Conservation (phyloP, 2,329 filamentous ascomycete genomes). For the Magnaporthiopsis poae region DNA sequence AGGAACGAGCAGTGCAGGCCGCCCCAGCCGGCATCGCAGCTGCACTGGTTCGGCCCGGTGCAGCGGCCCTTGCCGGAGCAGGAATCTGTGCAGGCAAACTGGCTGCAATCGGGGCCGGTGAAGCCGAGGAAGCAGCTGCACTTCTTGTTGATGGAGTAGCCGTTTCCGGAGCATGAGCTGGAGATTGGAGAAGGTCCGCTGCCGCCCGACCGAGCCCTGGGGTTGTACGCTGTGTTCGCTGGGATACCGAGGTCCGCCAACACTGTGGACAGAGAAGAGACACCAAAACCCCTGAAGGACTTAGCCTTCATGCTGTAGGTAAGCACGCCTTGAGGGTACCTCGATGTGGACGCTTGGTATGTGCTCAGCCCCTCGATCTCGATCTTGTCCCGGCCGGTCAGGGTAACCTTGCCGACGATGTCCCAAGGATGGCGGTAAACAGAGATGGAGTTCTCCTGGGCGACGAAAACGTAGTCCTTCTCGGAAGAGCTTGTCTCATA, state of each 20-base stretch:
- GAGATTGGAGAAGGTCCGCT: constrained; percentile 19
- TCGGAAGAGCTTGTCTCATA: constrained; percentile 24
- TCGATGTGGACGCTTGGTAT: constrained; percentile 26
- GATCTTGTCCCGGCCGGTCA: constrained; percentile 31
- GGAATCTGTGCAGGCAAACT: constrained; percentile 28
- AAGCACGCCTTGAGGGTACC: constrained; percentile 29
- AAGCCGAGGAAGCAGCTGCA: constrained; percentile 37
- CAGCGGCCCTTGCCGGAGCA: constrained; percentile 34
- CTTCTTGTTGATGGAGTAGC: constrained; percentile 24
- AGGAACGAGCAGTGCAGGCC: constrained; percentile 36
- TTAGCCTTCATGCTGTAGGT: constrained; percentile 32
- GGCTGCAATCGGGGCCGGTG: constrained; percentile 24
- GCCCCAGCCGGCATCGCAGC: constrained; percentile 32
- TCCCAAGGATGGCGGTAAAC: constrained; percentile 29
- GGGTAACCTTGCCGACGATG: constrained; percentile 25
- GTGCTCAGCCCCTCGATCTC: constrained; percentile 32
- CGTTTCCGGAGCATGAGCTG: constrained; percentile 25
- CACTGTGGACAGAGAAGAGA: constrained; percentile 27
- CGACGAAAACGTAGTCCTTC: constrained; percentile 31
- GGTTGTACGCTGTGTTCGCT: constrained; percentile 29
- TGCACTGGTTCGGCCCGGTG: constrained; percentile 30
- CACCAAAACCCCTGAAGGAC: constrained; percentile 27
- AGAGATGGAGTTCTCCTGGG: constrained; percentile 26
- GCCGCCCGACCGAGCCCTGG: constrained; percentile 19
- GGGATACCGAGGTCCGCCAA: constrained; percentile 25